Evolutionary conservation across 495 filamentous ascomycete species (phyloP).

Genomic region (Niebla homalea): DNA sequence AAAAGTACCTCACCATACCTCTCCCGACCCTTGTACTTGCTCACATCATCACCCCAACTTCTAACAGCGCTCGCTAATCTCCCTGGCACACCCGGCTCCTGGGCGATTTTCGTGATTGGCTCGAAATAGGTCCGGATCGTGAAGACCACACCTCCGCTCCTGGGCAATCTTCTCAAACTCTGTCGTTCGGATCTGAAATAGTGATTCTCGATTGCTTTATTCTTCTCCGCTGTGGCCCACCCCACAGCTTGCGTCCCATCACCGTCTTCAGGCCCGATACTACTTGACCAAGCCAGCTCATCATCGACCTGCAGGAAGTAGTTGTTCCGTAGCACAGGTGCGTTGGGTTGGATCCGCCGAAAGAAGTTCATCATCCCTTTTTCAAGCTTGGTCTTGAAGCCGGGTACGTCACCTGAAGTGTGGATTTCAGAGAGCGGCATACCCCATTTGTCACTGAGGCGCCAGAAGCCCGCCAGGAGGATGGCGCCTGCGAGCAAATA

Average conservation of each 20-base stretch:
- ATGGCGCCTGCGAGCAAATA: constrained; percentile 71
- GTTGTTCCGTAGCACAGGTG: constrained; percentile 53
- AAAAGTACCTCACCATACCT: constrained; percentile 66
- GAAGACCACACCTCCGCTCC: constrained; percentile 64
- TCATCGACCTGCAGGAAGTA: constrained; percentile 77
- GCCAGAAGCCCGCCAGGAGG: constrained; percentile 78
- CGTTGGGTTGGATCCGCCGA: constrained; percentile 47
- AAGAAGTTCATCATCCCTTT: constrained; percentile 79
- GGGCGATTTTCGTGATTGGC: constrained; percentile 48
- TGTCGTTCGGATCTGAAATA: constrained; percentile 74
- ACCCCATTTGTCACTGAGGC: constrained; percentile 69
- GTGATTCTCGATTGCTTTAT: constrained; percentile 60
- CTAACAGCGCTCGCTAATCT: constrained; percentile 57
- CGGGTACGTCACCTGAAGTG: constrained; percentile 66
- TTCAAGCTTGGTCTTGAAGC: constrained; percentile 62
- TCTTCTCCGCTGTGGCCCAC: constrained; percentile 69
- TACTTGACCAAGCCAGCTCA: constrained; percentile 52
- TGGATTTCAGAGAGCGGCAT: constrained; percentile 80
- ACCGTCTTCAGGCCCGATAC: constrained; percentile 62
- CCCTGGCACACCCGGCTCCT: constrained; percentile 61
- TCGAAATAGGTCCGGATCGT: constrained; percentile 72
- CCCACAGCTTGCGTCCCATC: constrained; percentile 33
- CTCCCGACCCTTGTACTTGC: constrained; percentile 72
- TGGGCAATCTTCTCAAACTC: constrained; percentile 57
- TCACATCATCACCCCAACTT: constrained; percentile 81